Evolutionary conservation across 2,329 filamentous ascomycete genomes (phyloP).

Genomic region (Venturiaceae sp.): DNA sequence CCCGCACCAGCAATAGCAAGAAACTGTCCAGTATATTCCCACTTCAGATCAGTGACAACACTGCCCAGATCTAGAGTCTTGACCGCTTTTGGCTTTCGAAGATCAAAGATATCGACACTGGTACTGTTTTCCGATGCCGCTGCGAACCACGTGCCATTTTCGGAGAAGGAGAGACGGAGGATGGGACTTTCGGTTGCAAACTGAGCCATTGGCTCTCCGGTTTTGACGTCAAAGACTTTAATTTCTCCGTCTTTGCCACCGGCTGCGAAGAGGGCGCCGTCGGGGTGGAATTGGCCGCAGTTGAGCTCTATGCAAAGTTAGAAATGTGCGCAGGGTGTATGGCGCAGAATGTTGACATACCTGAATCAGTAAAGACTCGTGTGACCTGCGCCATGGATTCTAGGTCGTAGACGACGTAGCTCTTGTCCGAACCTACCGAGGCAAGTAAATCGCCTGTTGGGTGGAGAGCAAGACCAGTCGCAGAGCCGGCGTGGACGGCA

Average conservation of each 20-base stretch:
- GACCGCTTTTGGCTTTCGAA: conserved; percentile 62
- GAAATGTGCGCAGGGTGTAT: conserved; percentile 11
- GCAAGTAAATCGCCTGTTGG: conserved; percentile 75
- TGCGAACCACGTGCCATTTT: conserved; percentile 95
- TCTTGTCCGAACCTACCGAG: conserved; percentile 86
- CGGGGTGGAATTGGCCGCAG: conserved; percentile 81
- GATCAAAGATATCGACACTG: conserved; percentile 77
- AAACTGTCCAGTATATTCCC: conserved; percentile 95
- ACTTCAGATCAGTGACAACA: conserved; percentile 64
- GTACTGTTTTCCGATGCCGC: conserved; percentile 69
- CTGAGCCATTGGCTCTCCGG: conserved; percentile 63
- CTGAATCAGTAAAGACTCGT: conserved; percentile 69
- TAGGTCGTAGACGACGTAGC: conserved; percentile 82
- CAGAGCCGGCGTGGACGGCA: conserved; percentile 73
- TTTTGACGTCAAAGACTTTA: conserved; percentile 81
- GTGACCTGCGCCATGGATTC: conserved; percentile 56
- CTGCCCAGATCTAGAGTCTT: conserved; percentile 83
- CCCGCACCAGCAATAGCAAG: conserved; percentile 71
- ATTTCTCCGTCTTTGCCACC: conserved; percentile 74
- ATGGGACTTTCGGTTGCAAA: conserved; percentile 60
- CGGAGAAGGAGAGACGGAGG: conserved; percentile 73
- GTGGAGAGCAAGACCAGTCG: conserved; percentile 69
- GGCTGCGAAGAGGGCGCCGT: conserved; percentile 86
- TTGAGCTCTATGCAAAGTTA: conserved; percentile 52
- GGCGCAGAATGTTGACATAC: conserved; percentile 42